These are phyloP conservation scores for Coemansia sp. DNA, from an alignment of 192 early-diverging fungal species.

Conservation along the genomic window DNA sequence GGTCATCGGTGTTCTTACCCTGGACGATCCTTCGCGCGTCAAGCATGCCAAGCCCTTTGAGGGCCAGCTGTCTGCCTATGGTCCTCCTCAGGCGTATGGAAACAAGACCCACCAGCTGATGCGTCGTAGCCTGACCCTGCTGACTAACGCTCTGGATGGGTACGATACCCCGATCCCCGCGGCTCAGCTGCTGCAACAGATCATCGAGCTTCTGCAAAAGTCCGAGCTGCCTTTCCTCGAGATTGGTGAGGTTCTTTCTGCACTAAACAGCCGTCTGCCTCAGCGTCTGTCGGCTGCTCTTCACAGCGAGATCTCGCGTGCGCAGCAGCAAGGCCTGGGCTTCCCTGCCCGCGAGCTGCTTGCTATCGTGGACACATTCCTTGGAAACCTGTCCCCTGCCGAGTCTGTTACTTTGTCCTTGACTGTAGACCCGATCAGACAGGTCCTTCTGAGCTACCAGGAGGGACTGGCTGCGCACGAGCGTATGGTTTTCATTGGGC, in stretches of 20 bases:
- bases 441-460: slow-evolving; percentile 70
- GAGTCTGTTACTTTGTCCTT: slow-evolving; percentile 67
- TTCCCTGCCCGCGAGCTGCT: slow-evolving; percentile 79
- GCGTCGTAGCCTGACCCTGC: slow-evolving; percentile 60
- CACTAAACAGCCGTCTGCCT: slow-evolving; percentile 86
- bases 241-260: slow-evolving; percentile 75
- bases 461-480: slow-evolving; percentile 78
- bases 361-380: slow-evolving; percentile 60
- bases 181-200: slow-evolving; percentile 66
- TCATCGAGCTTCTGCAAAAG: slow-evolving; percentile 73
- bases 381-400: slow-evolving; percentile 59
- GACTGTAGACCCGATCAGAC: slow-evolving; percentile 66
- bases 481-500: slow-evolving; percentile 66
- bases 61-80: slow-evolving; percentile 69
- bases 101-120: slow-evolving; percentile 89
- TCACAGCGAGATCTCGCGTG: slow-evolving; percentile 49
- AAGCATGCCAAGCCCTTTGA: slow-evolving; percentile 85
- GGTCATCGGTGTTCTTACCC: slow-evolving; percentile 87
- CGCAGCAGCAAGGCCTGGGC: slow-evolving; percentile 27
- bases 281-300: slow-evolving; percentile 61
- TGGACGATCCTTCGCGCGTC: slow-evolving; percentile 93
- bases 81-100: slow-evolving; percentile 80
- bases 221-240: slow-evolving; percentile 86
- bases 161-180: slow-evolving; percentile 70
- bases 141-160: slow-evolving; percentile 76